Percentiles rank a stretch among this genome's conserved stretches.
phyloP scores from a whole-genome alignment of 2,329 filamentous ascomycete species.

The Sporothrix inflata region DNA sequence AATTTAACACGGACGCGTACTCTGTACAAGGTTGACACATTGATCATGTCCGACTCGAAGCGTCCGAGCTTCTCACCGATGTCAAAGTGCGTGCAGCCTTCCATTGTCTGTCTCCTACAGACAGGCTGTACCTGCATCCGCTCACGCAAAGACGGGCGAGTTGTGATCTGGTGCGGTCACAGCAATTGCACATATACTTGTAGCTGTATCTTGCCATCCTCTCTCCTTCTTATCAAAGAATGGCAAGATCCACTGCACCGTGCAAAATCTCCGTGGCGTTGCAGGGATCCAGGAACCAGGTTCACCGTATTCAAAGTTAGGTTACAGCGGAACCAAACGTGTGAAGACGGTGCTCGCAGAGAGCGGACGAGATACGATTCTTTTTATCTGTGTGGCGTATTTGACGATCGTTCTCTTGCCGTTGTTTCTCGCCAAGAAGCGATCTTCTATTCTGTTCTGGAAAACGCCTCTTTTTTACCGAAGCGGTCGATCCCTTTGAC shows the following conservation, averaged over 20 bases:
- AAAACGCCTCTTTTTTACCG: neutral
- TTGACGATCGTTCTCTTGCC: neutral
- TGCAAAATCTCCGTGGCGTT: neutral
- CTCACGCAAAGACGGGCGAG: neutral
- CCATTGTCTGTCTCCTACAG: neutral
- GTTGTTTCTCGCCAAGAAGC: neutral
- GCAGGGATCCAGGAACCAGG: neutral
- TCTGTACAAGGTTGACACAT: neutral
- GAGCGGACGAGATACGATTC: neutral
- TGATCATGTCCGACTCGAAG: neutral
- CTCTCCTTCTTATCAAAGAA: neutral
- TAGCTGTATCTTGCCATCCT: neutral
- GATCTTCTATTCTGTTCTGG: neutral
- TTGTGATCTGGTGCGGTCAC: neutral
- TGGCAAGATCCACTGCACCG: neutral
- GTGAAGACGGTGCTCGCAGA: neutral
- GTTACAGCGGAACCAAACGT: neutral
- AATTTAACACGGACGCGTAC: neutral
- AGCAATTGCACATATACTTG: too few relatives aligned
- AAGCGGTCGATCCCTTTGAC: neutral
- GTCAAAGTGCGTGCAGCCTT: neutral
- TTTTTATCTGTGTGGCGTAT: neutral
- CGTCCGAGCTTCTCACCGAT: neutral
- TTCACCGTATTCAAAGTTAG: too few relatives aligned
- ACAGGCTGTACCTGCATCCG: slow-evolving; percentile 1